phyloP scores from a whole-genome alignment of 306 rosid genomes.

The Trifolium subterraneum region DNA sequence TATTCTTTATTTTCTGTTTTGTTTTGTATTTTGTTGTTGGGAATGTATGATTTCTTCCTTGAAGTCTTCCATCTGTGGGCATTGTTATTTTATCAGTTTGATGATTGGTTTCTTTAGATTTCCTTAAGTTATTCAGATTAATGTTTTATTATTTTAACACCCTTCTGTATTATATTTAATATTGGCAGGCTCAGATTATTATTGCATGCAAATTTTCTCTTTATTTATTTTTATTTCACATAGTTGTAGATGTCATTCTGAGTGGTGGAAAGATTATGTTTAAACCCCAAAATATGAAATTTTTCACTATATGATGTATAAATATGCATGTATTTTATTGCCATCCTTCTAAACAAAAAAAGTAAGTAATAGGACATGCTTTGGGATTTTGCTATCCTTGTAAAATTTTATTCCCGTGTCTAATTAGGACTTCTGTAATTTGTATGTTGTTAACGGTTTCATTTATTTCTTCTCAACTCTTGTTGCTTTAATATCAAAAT shows the following conservation, averaged over 20 bases:
- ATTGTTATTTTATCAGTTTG: slow-evolving; percentile 24
- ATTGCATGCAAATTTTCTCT: not conserved
- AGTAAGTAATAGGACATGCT: not conserved
- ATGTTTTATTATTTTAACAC: not conserved
- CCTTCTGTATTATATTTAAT: slow-evolving; percentile 13
- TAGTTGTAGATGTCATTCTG: slow-evolving; percentile 27
- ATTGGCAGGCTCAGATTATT: slow-evolving; percentile 28
- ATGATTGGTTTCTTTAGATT: slow-evolving; percentile 28
- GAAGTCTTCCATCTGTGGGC: slow-evolving; percentile 19
- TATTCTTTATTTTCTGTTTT: slow-evolving; percentile 27
- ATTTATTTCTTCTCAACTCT: slow-evolving; percentile 9
- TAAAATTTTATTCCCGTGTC: not conserved
- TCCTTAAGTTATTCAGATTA: not conserved
- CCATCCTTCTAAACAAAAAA: not conserved
- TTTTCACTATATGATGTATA: not conserved
- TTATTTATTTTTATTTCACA: not conserved
- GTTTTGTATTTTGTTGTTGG: slow-evolving; percentile 9
- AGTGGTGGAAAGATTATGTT: slow-evolving; percentile 33
- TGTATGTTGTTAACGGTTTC: slow-evolving; percentile 25
- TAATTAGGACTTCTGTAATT: slow-evolving; percentile 29
- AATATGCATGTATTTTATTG: slow-evolving; percentile 9
- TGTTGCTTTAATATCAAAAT: slow-evolving; percentile 9
- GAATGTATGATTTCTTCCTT: slow-evolving; percentile 31
- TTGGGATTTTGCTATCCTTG: slow-evolving; percentile 15
- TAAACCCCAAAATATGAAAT: slow-evolving; percentile 2